These are phyloP conservation scores for Malus hybrid DNA, from an alignment of 331 rosid genomes.

Conservation along the genomic window DNA sequence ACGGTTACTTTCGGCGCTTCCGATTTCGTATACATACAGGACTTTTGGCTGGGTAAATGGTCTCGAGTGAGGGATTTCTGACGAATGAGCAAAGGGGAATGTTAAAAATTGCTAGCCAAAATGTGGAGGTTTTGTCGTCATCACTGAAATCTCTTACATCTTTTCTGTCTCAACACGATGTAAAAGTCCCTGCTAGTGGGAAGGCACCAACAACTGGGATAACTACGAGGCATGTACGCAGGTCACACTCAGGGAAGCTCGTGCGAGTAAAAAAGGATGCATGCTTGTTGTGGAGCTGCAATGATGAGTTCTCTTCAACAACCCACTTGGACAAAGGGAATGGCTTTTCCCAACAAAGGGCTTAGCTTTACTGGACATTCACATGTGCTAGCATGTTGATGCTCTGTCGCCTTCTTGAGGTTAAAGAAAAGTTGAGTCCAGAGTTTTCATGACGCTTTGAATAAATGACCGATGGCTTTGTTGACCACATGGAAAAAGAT, in stretches of 20 bases:
- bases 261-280: conserved; percentile 66
- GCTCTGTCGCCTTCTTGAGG: too few relatives aligned
- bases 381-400: too few relatives aligned
- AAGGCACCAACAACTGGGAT: conserved; percentile 69
- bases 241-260: conserved; percentile 78
- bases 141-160: conserved; percentile 86
- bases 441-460: too few relatives aligned
- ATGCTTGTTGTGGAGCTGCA: too few relatives aligned
- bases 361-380: too few relatives aligned
- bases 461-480: too few relatives aligned
- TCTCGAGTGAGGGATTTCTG: conserved; percentile 84
- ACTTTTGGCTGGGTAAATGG: conserved; percentile 33
- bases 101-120: conserved; percentile 64
- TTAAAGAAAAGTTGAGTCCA: too few relatives aligned
- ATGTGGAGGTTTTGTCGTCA: conserved; percentile 65
- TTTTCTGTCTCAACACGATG: conserved; percentile 59
- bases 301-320: too few relatives aligned
- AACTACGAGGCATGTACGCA: conserved; percentile 73
- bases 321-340: too few relatives aligned
- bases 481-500: too few relatives aligned
- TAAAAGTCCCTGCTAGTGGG: conserved; percentile 75
- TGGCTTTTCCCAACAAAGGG: too few relatives aligned
- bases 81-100: conserved; percentile 81
- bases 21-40: background rate
- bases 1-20: conserved; percentile 34